Evolutionary conservation across 441 rosid species (phyloP).

Genomic region (Melastoma candidum): DNA sequence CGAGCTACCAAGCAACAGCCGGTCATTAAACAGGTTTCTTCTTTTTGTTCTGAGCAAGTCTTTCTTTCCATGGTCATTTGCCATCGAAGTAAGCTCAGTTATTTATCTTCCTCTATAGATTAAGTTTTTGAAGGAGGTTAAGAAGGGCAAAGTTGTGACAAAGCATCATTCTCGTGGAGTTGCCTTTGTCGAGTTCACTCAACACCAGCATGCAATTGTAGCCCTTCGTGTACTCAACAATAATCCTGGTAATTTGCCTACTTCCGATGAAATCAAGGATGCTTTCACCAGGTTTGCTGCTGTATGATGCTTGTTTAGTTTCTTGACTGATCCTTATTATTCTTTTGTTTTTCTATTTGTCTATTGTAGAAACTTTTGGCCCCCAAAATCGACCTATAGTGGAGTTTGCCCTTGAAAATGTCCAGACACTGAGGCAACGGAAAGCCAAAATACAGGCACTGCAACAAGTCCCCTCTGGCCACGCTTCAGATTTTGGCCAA

Average conservation of each 20-base stretch:
- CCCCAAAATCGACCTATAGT: slow-evolving; percentile 70
- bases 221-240: slow-evolving; percentile 90
- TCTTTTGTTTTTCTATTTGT: not conserved
- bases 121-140: slow-evolving; percentile 56
- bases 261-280: not conserved
- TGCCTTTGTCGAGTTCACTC: slow-evolving; percentile 79
- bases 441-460: slow-evolving; percentile 33
- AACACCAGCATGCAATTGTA: slow-evolving; percentile 83
- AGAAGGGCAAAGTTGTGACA: slow-evolving; percentile 49
- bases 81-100: not conserved
- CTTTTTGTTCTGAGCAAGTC: not conserved
- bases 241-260: slow-evolving; percentile 54
- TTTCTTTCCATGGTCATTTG: not conserved
- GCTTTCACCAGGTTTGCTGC: not conserved
- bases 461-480: slow-evolving; percentile 25
- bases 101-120: slow-evolving; percentile 33
- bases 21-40: slow-evolving; percentile 54
- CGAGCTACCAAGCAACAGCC: slow-evolving; percentile 95
- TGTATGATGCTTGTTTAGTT: not conserved
- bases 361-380: slow-evolving; percentile 63
- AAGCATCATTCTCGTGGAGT: slow-evolving; percentile 72
- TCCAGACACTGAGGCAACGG: slow-evolving; percentile 59
- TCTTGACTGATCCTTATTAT: not conserved
- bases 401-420: slow-evolving; percentile 77
- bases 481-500: slow-evolving; percentile 17